Evolutionary conservation across 257 asterid genomes (phyloP).

Genomic region (Scutellaria baicalensis): DNA sequence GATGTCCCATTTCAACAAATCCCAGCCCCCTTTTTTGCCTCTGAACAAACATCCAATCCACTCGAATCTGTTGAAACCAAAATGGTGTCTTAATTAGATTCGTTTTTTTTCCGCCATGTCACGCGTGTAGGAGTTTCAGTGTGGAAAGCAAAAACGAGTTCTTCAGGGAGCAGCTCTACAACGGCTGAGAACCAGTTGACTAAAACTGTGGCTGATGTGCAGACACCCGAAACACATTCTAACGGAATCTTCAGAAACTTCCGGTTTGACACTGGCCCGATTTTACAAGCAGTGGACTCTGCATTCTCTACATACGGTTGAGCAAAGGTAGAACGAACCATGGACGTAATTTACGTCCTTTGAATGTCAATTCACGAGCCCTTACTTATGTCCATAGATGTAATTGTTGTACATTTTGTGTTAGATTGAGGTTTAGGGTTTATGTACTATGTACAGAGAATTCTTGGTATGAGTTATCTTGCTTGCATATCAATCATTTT

Average conservation of each 20-base stretch:
- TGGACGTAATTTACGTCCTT: background rate
- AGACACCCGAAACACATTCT: slow-evolving; percentile 29
- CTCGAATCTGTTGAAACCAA: background rate
- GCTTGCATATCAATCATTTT: too few species aligned
- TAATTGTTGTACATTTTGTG: slow-evolving; percentile 14
- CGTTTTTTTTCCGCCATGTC: background rate
- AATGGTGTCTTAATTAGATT: background rate
- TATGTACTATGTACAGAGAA: slow-evolving; percentile 26
- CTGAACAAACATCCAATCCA: background rate
- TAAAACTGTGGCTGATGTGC: slow-evolving; percentile 37
- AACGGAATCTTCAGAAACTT: slow-evolving; percentile 67
- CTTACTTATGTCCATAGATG: slow-evolving; percentile 2
- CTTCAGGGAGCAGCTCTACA: slow-evolving; percentile 51
- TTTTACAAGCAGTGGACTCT: slow-evolving; percentile 57
- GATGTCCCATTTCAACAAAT: background rate
- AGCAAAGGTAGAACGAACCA: background rate
- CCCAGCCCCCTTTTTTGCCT: background rate
- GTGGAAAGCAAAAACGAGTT: slow-evolving; percentile 67
- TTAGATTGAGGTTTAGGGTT: background rate
- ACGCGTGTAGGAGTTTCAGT: slow-evolving; percentile 47
- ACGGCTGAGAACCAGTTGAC: slow-evolving; percentile 36
- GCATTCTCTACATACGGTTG: slow-evolving; percentile 38
- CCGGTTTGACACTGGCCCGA: slow-evolving; percentile 53
- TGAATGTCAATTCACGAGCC: background rate
- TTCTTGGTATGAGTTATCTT: background rate